phyloP scores from a whole-genome alignment of 371 early-diverging fungal species.

The Apophysomyces variabilis region DNA sequence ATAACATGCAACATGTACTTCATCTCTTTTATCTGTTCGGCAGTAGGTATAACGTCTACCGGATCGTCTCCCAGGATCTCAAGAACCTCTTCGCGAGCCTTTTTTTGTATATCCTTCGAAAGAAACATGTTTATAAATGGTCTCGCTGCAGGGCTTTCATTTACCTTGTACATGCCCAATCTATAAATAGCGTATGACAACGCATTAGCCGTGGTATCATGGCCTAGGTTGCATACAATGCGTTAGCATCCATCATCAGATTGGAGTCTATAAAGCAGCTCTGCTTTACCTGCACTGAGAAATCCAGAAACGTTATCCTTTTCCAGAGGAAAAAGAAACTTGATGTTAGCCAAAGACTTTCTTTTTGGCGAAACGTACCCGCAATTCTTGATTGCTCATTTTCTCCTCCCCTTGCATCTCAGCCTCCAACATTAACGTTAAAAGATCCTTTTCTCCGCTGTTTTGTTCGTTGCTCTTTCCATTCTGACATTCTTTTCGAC shows the following conservation, averaged over 20 bases:
- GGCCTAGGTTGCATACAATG: conserved; percentile 8
- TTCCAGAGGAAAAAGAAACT: neutral
- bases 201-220: conserved; percentile 27
- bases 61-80: conserved; percentile 25
- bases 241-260: conserved; percentile 2
- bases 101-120: conserved; percentile 27
- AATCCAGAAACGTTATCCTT: conserved; percentile 27
- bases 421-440: conserved; percentile 49
- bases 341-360: neutral
- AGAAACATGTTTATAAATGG: neutral
- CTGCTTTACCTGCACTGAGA: conserved; percentile 35
- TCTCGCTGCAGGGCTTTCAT: neutral
- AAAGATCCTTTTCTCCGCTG: conserved; percentile 45
- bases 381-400: conserved; percentile 33
- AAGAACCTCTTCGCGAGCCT: conserved; percentile 32
- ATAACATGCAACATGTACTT: conserved; percentile 22
- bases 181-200: conserved; percentile 25
- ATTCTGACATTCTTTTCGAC: conserved; percentile 28
- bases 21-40: conserved; percentile 21
- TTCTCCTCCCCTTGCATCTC: conserved; percentile 26
- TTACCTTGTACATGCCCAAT: conserved; percentile 33
- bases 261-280: conserved; percentile 16
- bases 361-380: conserved; percentile 24
- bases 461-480: conserved; percentile 1
- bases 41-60: conserved; percentile 20